A percentile compares a stretch with the other conserved stretches of the same genome.
These are phyloP conservation scores for Ogataea corticis DNA, from an alignment of 805 yeast genomes.

Conservation along the genomic window DNA sequence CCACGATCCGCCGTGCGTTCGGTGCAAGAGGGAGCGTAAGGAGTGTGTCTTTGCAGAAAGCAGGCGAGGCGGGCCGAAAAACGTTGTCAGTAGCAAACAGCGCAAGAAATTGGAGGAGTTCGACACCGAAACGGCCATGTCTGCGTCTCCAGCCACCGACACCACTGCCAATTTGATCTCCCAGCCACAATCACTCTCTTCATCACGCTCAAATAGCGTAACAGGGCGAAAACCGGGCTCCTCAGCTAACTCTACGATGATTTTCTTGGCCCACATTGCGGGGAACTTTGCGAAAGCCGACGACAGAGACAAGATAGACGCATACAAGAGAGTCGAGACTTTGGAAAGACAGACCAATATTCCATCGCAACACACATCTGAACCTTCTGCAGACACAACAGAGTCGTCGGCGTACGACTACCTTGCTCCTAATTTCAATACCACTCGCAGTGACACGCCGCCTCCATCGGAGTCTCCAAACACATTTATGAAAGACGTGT, in stretches of 20 bases:
- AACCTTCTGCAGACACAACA: conserved; percentile 1
- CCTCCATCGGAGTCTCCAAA: conserved; percentile 8
- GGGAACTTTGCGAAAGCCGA: conserved; percentile 73
- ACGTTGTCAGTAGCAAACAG: conserved; percentile 36
- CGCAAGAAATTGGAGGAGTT: conserved; percentile 10
- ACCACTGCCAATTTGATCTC: not conserved
- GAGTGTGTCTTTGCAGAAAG: conserved; percentile 69
- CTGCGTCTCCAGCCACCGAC: not conserved
- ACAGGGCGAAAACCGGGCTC: not conserved
- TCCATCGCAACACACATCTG: conserved; percentile 2
- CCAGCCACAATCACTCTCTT: not conserved
- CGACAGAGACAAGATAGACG: conserved; percentile 60
- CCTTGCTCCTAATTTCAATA: too few species aligned
- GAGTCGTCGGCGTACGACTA: too few species aligned
- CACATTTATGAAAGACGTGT: conserved; percentile 20
- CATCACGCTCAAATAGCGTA: not conserved
- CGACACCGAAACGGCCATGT: too few species aligned
- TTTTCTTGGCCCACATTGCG: conserved; percentile 75
- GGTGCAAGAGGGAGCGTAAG: conserved; percentile 80
- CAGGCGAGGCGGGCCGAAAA: conserved; percentile 51
- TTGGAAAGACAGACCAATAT: conserved; percentile 36
- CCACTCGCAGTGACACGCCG: not conserved
- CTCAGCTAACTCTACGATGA: conserved; percentile 50
- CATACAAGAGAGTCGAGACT: conserved; percentile 47
- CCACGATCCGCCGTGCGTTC: conserved; percentile 75